Percentiles rank a stretch among this genome's conserved stretches.
Conservation (phyloP, 169 alveolate genomes). For the Cryptosporidium ubiquitum region DNA sequence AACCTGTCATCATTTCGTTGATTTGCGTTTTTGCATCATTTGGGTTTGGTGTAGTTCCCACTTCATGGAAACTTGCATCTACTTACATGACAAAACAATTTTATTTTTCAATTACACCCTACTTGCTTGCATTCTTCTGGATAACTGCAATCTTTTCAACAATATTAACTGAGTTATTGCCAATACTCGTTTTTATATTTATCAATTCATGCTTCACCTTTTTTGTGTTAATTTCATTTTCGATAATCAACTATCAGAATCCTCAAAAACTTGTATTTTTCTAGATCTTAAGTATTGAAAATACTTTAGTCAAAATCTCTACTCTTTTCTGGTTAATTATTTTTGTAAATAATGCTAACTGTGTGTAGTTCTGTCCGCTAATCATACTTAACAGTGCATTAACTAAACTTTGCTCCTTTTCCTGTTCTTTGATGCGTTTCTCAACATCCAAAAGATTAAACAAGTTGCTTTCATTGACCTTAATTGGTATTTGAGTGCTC, state of each 20-base stretch:
- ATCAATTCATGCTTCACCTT: slow-evolving; percentile 31
- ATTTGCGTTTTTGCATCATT: slow-evolving; percentile 9
- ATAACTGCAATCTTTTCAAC: slow-evolving; percentile 43
- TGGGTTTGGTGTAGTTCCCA: slow-evolving; percentile 59
- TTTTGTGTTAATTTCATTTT: slow-evolving; percentile 24
- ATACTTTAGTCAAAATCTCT: neutral
- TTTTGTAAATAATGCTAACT: slow-evolving; percentile 13
- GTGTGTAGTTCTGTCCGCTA: slow-evolving; percentile 6
- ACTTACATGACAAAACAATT: slow-evolving; percentile 17
- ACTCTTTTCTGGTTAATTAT: slow-evolving; percentile 4
- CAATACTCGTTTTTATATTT: slow-evolving; percentile 10
- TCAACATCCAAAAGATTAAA: slow-evolving; percentile 30
- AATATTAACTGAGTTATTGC: slow-evolving; percentile 46
- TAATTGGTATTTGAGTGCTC: neutral
- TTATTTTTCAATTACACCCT: slow-evolving; percentile 29
- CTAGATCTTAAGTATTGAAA: neutral
- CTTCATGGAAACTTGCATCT: slow-evolving; percentile 19
- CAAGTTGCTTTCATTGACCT: slow-evolving; percentile 22
- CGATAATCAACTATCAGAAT: slow-evolving; percentile 31
- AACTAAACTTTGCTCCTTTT: slow-evolving; percentile 37
- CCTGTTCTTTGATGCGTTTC: slow-evolving; percentile 52
- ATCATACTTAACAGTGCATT: slow-evolving; percentile 16
- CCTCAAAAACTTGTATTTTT: neutral
- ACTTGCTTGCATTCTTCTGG: slow-evolving; percentile 31
- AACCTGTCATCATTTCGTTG: neutral